Evolutionary conservation across 2,329 filamentous ascomycete species (phyloP).

Genomic region (Apiospora saccharicola): DNA sequence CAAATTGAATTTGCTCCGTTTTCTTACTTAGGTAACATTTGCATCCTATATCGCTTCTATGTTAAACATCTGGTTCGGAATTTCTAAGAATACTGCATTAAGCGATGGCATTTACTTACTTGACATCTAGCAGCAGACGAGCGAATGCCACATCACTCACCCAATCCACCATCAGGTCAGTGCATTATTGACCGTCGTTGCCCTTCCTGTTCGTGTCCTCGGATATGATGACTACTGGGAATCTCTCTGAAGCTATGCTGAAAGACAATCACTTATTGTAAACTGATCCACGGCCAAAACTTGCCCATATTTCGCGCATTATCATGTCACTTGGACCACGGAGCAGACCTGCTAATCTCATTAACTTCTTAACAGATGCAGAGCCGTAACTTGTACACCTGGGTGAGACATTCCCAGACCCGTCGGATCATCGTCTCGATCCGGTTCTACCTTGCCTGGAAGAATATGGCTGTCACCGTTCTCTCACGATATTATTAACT

Average conservation of each 20-base stretch:
- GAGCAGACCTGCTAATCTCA: neutral
- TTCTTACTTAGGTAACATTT: neutral
- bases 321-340: neutral
- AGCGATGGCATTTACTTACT: neutral
- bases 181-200: neutral
- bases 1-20: neutral
- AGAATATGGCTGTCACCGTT: too few species aligned
- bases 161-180: neutral
- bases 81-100: neutral
- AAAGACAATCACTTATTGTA: neutral
- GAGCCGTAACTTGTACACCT: neutral
- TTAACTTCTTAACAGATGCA: neutral
- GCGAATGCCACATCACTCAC: neutral
- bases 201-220: neutral
- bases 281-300: neutral
- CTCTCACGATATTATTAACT: neutral
- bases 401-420: neutral
- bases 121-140: neutral
- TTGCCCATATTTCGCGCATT: neutral
- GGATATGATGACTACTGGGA: neutral
- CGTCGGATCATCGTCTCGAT: neutral
- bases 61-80: neutral
- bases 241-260: neutral
- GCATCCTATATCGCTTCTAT: neutral
- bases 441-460: too few species aligned